Conservation (phyloP, 352 stramenopile genomes). For the Globisporangium yorkense region DNA sequence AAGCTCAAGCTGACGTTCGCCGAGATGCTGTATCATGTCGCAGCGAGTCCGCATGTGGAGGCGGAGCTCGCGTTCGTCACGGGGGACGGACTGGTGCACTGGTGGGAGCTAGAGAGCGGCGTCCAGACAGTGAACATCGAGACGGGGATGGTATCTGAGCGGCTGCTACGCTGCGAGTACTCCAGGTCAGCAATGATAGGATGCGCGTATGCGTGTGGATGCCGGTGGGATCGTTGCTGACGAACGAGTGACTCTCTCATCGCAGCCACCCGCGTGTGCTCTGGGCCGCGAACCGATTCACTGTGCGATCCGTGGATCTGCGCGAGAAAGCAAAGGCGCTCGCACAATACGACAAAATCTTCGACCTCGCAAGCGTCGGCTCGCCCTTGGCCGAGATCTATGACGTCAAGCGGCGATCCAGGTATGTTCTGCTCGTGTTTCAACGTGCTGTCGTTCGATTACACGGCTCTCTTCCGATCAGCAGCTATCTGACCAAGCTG, state of each 20-base stretch:
- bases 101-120: slow-evolving; percentile 41
- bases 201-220: not conserved
- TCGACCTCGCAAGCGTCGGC: slow-evolving; percentile 36
- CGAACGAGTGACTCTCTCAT: not conserved
- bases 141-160: slow-evolving; percentile 19
- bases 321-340: slow-evolving; percentile 22
- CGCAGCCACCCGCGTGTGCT: slow-evolving; percentile 66
- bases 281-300: slow-evolving; percentile 43
- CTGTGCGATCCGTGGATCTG: slow-evolving; percentile 42
- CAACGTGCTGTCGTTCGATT: not conserved
- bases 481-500: not conserved
- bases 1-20: slow-evolving; percentile 50
- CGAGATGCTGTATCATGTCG: slow-evolving; percentile 52
- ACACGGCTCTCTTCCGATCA: not conserved
- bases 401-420: slow-evolving; percentile 48
- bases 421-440: slow-evolving; percentile 17
- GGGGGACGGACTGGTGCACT: slow-evolving; percentile 34
- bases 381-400: slow-evolving; percentile 48
- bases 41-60: slow-evolving; percentile 56
- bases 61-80: slow-evolving; percentile 54
- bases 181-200: slow-evolving; percentile 33
- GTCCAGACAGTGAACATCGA: slow-evolving; percentile 28
- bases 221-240: not conserved
- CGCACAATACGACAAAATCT: slow-evolving; percentile 28
- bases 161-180: slow-evolving; percentile 62